Conservation (phyloP, 23 red algal genomes). For the Gracilaria gracilis region DNA sequence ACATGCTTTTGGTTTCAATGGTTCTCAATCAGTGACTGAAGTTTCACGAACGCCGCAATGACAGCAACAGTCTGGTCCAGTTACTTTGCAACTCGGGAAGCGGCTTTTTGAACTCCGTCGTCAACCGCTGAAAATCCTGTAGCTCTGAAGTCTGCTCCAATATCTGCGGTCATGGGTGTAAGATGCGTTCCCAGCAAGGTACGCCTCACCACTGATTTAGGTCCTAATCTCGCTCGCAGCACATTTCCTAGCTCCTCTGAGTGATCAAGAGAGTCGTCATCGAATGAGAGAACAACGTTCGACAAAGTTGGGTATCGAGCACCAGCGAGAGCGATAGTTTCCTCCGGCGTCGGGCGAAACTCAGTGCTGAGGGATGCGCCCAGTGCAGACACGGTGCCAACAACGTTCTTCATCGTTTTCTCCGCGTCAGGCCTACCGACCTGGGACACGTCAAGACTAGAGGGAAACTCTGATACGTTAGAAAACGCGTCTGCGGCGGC, state of each 20-base stretch:
- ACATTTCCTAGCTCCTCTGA: slow-evolving; percentile 49
- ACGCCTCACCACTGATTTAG: slow-evolving; percentile 45
- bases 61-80: slow-evolving; percentile 60
- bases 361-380: slow-evolving; percentile 40
- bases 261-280: slow-evolving; percentile 71
- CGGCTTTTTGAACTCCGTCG: slow-evolving; percentile 51
- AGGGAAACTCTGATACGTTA: slow-evolving; percentile 10
- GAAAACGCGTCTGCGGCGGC: slow-evolving; percentile 20
- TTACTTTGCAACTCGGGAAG: slow-evolving; percentile 28
- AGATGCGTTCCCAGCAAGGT: slow-evolving; percentile 78
- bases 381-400: slow-evolving; percentile 18
- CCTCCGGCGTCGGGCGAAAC: slow-evolving; percentile 69
- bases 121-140: slow-evolving; percentile 43
- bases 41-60: slow-evolving; percentile 57
- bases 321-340: slow-evolving; percentile 50
- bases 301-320: slow-evolving; percentile 48
- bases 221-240: slow-evolving; percentile 45
- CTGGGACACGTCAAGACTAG: slow-evolving; percentile 26
- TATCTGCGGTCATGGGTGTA: slow-evolving; percentile 68
- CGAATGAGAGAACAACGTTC: slow-evolving; percentile 79
- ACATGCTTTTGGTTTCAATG: background rate
- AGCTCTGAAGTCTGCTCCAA: slow-evolving; percentile 33
- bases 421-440: slow-evolving; percentile 32
- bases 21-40: slow-evolving; percentile 19
- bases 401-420: slow-evolving; percentile 28